Conservation (phyloP, 1,139 yeast species). For the Suhomyces ambrosiae region DNA sequence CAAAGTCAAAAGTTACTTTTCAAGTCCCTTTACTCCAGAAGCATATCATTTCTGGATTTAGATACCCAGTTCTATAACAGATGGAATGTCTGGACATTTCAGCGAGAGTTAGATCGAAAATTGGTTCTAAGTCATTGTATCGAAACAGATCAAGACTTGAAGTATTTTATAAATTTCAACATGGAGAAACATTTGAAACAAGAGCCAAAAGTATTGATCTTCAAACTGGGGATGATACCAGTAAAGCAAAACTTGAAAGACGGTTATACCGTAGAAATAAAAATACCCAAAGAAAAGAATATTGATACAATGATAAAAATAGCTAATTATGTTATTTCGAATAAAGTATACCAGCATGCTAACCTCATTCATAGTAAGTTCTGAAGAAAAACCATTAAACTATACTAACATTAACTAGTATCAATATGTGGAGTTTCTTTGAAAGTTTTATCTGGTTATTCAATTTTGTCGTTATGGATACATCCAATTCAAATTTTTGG, state of each 20-base stretch:
- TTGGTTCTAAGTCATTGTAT: slow-evolving; percentile 7
- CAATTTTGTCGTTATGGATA: slow-evolving; percentile 8
- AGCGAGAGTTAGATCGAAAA: neutral
- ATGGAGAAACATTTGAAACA: neutral
- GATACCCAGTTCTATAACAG: slow-evolving; percentile 11
- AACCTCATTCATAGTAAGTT: slow-evolving; percentile 2
- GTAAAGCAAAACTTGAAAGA: slow-evolving; percentile 30
- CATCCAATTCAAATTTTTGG: slow-evolving; percentile 8
- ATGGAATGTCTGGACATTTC: slow-evolving; percentile 16
- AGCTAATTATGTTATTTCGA: slow-evolving; percentile 10
- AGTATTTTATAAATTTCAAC: slow-evolving; percentile 4
- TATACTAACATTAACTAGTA: slow-evolving; percentile 11
- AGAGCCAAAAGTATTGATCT: slow-evolving; percentile 7
- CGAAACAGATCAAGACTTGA: slow-evolving; percentile 11
- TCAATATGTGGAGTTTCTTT: slow-evolving; percentile 13
- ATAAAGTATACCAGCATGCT: slow-evolving; percentile 12
- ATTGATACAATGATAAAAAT: slow-evolving; percentile 7
- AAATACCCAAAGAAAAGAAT: slow-evolving; percentile 7
- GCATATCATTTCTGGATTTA: slow-evolving; percentile 1
- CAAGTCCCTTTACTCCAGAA: slow-evolving; percentile 2
- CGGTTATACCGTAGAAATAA: slow-evolving; percentile 34
- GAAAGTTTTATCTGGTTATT: slow-evolving; percentile 1
- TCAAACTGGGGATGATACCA: slow-evolving; percentile 17
- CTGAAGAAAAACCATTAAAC: neutral
- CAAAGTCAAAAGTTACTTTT: slow-evolving; percentile 14